Evolutionary conservation across 1,139 yeast genomes (phyloP).

Genomic region (Scheffersomyces parashehatae): DNA sequence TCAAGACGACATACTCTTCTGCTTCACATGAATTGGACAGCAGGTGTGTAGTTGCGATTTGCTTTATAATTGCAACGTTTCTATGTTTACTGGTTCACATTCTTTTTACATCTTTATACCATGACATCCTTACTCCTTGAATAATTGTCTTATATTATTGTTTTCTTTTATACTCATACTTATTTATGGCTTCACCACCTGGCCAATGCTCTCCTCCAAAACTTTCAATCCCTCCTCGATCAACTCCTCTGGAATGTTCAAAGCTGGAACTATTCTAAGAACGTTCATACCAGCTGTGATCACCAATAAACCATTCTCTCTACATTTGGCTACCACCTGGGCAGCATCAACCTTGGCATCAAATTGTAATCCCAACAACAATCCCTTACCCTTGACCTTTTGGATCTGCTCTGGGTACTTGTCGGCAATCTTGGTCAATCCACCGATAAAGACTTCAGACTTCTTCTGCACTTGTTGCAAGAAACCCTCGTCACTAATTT

Average conservation of each 20-base stretch:
- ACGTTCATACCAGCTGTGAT: conserved; percentile 93
- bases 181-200: conserved; percentile 5
- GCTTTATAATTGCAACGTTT: too few relatives aligned
- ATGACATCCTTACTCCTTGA: too few relatives aligned
- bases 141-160: too few relatives aligned
- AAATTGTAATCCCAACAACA: conserved; percentile 82
- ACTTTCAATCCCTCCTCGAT: conserved; percentile 71
- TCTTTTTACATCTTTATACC: too few relatives aligned
- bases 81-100: too few relatives aligned
- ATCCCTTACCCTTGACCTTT: conserved; percentile 84
- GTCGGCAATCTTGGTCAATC: conserved; percentile 52
- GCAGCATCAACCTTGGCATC: conserved; percentile 56
- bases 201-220: conserved; percentile 51
- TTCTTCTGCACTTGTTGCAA: conserved; percentile 59
- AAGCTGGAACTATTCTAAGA: conserved; percentile 87
- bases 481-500: conserved; percentile 62
- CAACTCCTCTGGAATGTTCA: conserved; percentile 72
- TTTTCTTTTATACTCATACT: too few relatives aligned
- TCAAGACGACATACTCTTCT: too few relatives aligned
- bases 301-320: conserved; percentile 77
- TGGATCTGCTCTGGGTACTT: conserved; percentile 60
- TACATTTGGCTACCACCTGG: conserved; percentile 64
- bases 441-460: conserved; percentile 52
- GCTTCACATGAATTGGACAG: too few relatives aligned
- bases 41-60: too few relatives aligned